Conservation (phyloP, 768 basidiomycete species). For the Trametes punicea region DNA sequence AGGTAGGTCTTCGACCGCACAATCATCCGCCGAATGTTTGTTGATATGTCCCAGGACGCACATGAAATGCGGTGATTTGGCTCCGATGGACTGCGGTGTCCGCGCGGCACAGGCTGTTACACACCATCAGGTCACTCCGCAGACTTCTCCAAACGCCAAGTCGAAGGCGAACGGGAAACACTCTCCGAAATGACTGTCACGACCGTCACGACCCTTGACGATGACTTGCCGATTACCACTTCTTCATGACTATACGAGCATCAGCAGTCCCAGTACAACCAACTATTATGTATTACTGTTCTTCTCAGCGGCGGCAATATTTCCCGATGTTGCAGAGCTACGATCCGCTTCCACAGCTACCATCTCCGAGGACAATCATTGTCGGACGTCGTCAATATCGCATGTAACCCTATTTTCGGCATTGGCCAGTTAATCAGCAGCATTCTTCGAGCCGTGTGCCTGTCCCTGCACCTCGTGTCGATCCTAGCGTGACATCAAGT, state of each 20-base stretch:
- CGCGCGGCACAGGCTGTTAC: conserved; percentile 33
- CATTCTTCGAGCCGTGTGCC: not conserved
- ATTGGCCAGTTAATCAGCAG: not conserved
- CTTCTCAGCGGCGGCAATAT: not conserved
- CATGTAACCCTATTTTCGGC: conserved; percentile 10
- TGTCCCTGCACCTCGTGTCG: not conserved
- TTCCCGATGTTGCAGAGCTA: conserved; percentile 1
- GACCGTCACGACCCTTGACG: conserved; percentile 1
- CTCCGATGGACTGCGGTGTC: conserved; percentile 76
- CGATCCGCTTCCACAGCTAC: not conserved
- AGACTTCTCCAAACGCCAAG: conserved; percentile 18
- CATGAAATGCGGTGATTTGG: conserved; percentile 81
- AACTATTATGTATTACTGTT: not conserved
- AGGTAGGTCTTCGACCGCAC: conserved; percentile 40
- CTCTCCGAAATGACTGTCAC: conserved; percentile 12
- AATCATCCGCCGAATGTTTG: not conserved
- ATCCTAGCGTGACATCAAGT: not conserved
- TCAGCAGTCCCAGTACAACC: not conserved
- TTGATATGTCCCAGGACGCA: conserved; percentile 55
- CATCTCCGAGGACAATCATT: conserved; percentile 4
- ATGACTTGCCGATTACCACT: not conserved
- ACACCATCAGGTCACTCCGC: conserved; percentile 2
- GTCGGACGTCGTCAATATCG: not conserved
- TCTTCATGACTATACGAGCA: not conserved
- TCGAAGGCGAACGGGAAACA: conserved; percentile 20